Evolutionary conservation across 306 rosid genomes (phyloP), one percentile per base, ranked within the genome.

Genomic region (Malus sieversii): DNA sequence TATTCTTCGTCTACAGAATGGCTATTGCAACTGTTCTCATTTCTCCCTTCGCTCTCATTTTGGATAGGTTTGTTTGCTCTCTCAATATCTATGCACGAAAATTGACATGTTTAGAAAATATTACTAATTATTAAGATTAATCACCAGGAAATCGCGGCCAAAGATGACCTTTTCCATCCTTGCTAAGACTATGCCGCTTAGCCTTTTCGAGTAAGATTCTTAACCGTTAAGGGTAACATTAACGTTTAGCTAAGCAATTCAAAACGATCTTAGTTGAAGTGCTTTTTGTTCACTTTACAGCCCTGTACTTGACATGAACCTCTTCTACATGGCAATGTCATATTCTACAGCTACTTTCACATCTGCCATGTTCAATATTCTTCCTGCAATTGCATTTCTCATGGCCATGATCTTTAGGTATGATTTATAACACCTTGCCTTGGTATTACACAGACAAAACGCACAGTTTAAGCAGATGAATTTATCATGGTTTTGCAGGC

Each of bases 281-380:
- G 13, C 2, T 10, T 27, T 77, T 27, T 70, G 68, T 44, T 63
- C 70, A n/a, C 23, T 27, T 30, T 46, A 4, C 65, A 85, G 85
- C 70, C 88, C 88, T 10, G 77, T 84, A 12, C 69, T 81, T 19
- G 79, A 79, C 58, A 82, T 70, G 65, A 81, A 78, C 67, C 63
- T 81, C 29, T 85, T 18, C 60, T 78, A 29, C 45, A 38, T 73
- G 8, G 85, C 77, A 13, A 53, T 81, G 79, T 71, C 72, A 61
- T 38, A 60, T 22, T 75, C 88, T 12, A 81, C 81, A n/a, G 79
- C 85, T 5, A 85, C 83, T n/a, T 85, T 82, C 76, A 32, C 85
- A 25, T 45, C 85, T 10, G 88, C 83, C 23, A 81, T 85, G 88
- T 75, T 70, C 77, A 82, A 85, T 68, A 68, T 73, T 67, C 57